Base-by-base conservation (phyloP, 2,329 filamentous ascomycete species). In the Xylaria sp. region DNA sequence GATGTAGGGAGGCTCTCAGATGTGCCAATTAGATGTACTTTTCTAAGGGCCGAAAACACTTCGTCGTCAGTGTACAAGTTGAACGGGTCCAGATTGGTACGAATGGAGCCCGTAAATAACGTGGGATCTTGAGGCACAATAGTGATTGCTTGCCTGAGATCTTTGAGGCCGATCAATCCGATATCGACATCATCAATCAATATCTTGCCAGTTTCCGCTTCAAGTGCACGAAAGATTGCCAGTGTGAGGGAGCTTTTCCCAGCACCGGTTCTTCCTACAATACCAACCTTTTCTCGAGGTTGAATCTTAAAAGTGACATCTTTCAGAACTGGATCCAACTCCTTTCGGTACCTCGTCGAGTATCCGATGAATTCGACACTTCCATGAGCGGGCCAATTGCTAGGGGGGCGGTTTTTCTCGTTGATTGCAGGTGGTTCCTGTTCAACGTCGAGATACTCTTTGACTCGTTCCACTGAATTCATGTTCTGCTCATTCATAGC, bases 81-180 rank as follows among this genome's bases (percentile, higher is more conserved):
- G 80, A 99, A 99, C 0, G 96, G 96, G 79, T 99, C 96, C 25
- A 99, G 86, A 78, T 99, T 99, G 79, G 86, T 94, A 71, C 95
- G 89, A 71, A 98, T 92, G 0, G 94, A 98, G 72, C 95, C 95
- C 15, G 91, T 94, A 82, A 98, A 98, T 0, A 98, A 86, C 0
- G 95, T 98, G 64, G 93, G 96, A 78, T 99, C 96, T 83, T 99
- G 96, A 33, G 96, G 96, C 66, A 99, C 96, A 81, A 99, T 98
- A 0, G 97, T 98, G 75, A 99, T 97, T 56, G 93, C 91, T 82
- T 97, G 92, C 64, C 96, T 92, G 75, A 99, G 85, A 81, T 98
- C 95, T 72, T 93, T 92, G n/a, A 99, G 87, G 7, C 96, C 96
- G 72, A 99, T 98, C 71, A 86, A 84, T 60, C 93, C 91, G 77